Percentiles rank a stretch among this genome's conserved stretches.
These are phyloP conservation scores for Hygrocybe punicea DNA, from an alignment of 768 basidiomycete species.

Conservation along the genomic window DNA sequence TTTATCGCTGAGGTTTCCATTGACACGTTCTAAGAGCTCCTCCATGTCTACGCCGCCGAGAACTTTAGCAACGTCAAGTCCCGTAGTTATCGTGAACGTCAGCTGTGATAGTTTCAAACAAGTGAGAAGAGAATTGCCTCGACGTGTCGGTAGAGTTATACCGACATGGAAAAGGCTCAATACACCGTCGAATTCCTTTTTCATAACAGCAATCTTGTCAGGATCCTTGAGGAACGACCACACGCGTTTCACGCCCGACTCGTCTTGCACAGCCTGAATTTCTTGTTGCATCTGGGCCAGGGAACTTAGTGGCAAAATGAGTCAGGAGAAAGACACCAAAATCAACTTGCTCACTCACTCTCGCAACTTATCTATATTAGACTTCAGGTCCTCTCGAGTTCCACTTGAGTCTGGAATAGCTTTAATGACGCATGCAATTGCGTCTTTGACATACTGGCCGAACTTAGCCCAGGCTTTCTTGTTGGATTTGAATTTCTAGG, in stretches of 20 bases:
- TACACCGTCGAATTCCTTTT: neutral
- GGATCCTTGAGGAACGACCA: neutral
- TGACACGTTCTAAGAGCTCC: neutral
- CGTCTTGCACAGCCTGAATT: neutral
- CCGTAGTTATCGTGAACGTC: neutral
- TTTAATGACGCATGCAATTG: slow-evolving; percentile 1
- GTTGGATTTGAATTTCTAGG: slow-evolving; percentile 1
- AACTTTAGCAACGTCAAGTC: neutral
- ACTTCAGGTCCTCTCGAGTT: neutral
- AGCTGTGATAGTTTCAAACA: neutral
- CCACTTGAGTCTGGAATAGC: neutral
- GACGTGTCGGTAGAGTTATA: neutral
- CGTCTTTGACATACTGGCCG: neutral
- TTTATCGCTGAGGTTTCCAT: neutral
- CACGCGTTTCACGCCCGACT: neutral
- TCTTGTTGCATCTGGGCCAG: neutral
- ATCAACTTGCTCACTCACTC: neutral
- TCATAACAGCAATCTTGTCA: neutral
- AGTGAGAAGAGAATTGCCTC: neutral
- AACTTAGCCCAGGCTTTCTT: neutral
- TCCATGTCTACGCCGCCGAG: neutral
- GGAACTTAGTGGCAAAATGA: neutral
- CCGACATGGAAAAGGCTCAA: neutral
- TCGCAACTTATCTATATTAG: neutral
- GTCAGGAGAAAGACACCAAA: neutral